phyloP scores from a whole-genome alignment of 768 basidiomycete species.

The Hygrophorus russula region DNA sequence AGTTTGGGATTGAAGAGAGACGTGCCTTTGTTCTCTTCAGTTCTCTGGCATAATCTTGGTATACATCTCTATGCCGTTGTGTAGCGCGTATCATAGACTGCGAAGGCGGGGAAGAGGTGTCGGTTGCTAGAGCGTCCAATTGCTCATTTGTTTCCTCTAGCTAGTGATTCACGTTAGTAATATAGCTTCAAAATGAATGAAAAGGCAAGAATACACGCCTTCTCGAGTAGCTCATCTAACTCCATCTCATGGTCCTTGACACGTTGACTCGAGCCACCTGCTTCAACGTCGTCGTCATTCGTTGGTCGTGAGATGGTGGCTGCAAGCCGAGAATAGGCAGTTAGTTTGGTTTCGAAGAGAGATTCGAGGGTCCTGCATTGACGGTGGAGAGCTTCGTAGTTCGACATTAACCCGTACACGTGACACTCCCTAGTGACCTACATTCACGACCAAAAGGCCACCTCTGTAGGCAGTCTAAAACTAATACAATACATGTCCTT shows the following conservation, averaged over 20 bases:
- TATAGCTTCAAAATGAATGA: slow-evolving; percentile 2
- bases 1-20: neutral
- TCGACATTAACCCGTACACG: too few relatives aligned
- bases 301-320: slow-evolving; percentile 44
- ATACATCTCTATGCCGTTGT: slow-evolving; percentile 83
- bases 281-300: slow-evolving; percentile 63
- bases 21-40: slow-evolving; percentile 75
- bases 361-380: slow-evolving; percentile 93
- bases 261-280: slow-evolving; percentile 56
- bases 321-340: slow-evolving; percentile 81
- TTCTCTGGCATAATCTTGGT: slow-evolving; percentile 81
- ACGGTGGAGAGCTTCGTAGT: slow-evolving; percentile 81
- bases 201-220: slow-evolving; percentile 35
- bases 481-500: slow-evolving; percentile 98
- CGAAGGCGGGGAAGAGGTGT: slow-evolving; percentile 55
- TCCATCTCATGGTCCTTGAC: slow-evolving; percentile 64
- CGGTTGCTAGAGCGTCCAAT: slow-evolving; percentile 53
- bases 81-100: slow-evolving; percentile 82
- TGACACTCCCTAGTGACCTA: too few relatives aligned
- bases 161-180: slow-evolving; percentile 28
- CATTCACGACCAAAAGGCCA: slow-evolving; percentile 18
- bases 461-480: slow-evolving; percentile 49
- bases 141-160: slow-evolving; percentile 82
- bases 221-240: slow-evolving; percentile 40
- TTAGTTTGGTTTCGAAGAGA: slow-evolving; percentile 83